Conservation (phyloP, 768 basidiomycete genomes). For the Termitomyces eurrhizus region DNA sequence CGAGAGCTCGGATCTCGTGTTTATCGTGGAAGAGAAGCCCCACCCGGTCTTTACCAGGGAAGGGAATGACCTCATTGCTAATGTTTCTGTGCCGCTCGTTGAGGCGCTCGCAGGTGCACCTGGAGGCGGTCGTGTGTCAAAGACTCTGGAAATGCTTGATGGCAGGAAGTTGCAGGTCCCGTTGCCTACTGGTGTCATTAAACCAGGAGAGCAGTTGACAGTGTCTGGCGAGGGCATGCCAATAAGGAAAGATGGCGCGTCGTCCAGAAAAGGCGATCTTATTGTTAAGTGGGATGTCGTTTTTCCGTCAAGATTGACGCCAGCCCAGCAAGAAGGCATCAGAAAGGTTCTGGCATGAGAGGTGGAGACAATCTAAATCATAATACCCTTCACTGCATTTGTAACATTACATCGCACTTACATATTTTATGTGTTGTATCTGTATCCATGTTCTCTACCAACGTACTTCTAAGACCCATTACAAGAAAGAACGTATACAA, state of each 20-base stretch:
- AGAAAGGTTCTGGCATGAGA: conserved; percentile 57
- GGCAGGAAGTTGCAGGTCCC: conserved; percentile 71
- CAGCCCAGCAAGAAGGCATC: conserved; percentile 77
- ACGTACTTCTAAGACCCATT: background rate
- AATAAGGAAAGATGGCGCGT: conserved; percentile 71
- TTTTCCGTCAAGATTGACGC: conserved; percentile 76
- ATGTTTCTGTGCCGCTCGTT: conserved; percentile 65
- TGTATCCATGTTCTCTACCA: background rate
- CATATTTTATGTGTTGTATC: background rate
- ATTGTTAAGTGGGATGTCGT: conserved; percentile 78
- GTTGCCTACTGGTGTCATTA: conserved; percentile 65
- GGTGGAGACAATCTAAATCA: background rate
- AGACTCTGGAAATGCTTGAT: conserved; percentile 70
- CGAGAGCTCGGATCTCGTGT: conserved; percentile 87
- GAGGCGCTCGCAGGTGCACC: conserved; percentile 71
- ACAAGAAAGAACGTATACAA: background rate
- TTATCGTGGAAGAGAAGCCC: conserved; percentile 94
- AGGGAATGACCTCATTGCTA: conserved; percentile 73
- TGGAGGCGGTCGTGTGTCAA: conserved; percentile 31
- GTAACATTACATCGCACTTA: background rate
- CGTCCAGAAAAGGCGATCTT: conserved; percentile 78
- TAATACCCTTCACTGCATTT: conserved; percentile 1
- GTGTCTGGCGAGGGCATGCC: conserved; percentile 88
- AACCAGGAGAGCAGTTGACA: conserved; percentile 70
- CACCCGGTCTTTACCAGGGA: conserved; percentile 73